phyloP scores from a whole-genome alignment of 768 basidiomycete genomes.

The Trametes punicea region DNA sequence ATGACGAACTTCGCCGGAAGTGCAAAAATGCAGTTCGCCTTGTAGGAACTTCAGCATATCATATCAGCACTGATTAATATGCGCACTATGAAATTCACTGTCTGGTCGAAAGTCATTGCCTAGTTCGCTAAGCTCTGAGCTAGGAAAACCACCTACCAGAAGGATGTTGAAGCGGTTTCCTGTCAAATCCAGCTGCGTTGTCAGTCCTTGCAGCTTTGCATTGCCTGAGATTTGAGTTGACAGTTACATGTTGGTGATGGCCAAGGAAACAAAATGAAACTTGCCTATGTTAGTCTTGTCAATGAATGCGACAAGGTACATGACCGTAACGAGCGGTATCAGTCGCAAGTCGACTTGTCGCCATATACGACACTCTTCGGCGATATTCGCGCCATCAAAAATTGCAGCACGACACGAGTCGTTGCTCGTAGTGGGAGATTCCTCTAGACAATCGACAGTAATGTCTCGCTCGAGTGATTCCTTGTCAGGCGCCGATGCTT shows the following conservation, averaged over 20 bases:
- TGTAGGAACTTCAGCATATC: background rate
- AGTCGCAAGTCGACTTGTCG: slow-evolving; percentile 29
- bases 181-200: slow-evolving; percentile 48
- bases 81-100: slow-evolving; percentile 64
- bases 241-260: too few species aligned
- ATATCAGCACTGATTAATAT: background rate
- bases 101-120: slow-evolving; percentile 34
- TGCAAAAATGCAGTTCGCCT: slow-evolving; percentile 63
- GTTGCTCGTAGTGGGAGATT: background rate
- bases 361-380: slow-evolving; percentile 37
- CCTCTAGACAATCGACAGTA: too few species aligned
- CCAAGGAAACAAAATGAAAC: background rate
- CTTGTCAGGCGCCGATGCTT: too few species aligned
- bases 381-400: too few species aligned
- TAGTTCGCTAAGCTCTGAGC: background rate
- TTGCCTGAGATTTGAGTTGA: too few species aligned
- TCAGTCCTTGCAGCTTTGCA: slow-evolving; percentile 41
- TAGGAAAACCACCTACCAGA: slow-evolving; percentile 36
- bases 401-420: background rate
- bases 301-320: slow-evolving; percentile 28
- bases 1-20: slow-evolving; percentile 59
- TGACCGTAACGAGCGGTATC: slow-evolving; percentile 28
- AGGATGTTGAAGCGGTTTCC: slow-evolving; percentile 63
- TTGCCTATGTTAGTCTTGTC: slow-evolving; percentile 28
- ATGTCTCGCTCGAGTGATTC: too few species aligned